phyloP scores from a whole-genome alignment of 75 land plant genomes.

The Chamaecyparis obtusa region DNA sequence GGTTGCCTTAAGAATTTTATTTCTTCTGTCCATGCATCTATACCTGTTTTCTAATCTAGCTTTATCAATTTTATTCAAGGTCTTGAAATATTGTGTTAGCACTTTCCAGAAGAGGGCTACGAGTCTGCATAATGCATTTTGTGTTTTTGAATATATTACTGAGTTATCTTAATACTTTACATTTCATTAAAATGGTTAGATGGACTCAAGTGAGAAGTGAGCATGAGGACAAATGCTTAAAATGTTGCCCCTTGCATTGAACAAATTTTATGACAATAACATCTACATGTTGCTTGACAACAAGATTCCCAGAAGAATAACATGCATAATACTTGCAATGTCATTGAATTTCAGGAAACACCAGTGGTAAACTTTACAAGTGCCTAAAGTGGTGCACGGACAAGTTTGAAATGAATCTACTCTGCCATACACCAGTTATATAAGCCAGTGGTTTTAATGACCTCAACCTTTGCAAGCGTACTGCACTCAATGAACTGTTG shows the following conservation, averaged over 20 bases:
- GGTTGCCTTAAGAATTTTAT: background rate
- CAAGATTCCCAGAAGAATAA: background rate
- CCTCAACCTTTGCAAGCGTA: background rate
- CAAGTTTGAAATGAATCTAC: too few relatives aligned
- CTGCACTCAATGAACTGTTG: background rate
- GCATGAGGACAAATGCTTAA: background rate
- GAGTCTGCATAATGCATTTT: background rate
- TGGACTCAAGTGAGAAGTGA: background rate
- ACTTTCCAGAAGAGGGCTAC: background rate
- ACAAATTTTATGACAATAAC: background rate
- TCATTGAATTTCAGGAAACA: background rate
- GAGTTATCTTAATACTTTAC: background rate
- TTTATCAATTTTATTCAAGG: background rate
- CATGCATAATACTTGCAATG: background rate
- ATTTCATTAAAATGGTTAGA: background rate
- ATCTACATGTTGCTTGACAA: background rate
- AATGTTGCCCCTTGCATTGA: background rate
- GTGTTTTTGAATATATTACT: background rate
- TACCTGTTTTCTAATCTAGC: background rate
- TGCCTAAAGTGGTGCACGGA: too few relatives aligned
- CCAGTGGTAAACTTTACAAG: background rate
- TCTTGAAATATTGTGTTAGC: background rate
- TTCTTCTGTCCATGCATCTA: background rate
- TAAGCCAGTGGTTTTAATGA: too few relatives aligned
- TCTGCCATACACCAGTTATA: too few relatives aligned